Base-by-base conservation (phyloP, 768 basidiomycete species). In the Collybia sordida region DNA sequence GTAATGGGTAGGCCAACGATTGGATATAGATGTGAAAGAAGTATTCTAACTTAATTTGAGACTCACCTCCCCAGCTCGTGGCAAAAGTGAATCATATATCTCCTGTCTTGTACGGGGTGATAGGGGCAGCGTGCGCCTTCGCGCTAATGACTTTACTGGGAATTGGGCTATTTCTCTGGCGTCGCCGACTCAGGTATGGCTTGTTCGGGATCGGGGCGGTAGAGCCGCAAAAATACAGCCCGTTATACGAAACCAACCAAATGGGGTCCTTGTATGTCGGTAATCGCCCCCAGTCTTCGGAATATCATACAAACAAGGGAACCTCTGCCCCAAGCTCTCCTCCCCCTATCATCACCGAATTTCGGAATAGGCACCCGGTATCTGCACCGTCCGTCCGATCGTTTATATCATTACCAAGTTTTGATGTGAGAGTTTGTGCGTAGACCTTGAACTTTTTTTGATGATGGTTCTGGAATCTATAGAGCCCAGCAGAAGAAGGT, bases 91-190 rank as follows among this genome's bases (percentile, higher is more conserved):
- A 39, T 17, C 17, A 11, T n/a, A 48, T 59, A 23, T 51, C 37
- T 15, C 51, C 45, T 6, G 49, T 21, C 2, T 27, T 49, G 15
- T 45, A 51, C 11, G 50, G 55, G 24, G 41, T 45, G 8, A 56
- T 59, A 27, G 58, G 55, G 5, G 55, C 55, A 9, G 36, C 53
- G 6, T 56, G 51, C 14, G 43, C 52, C 17, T 40, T 56, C 17
- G 36, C 18, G 1, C 6, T 56, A 40, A 39, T 19, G 21, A 36
- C 54, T 23, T 18, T 48, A 17, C 22, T 53, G 22, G 50, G 36
- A 14, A 23, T 6, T 18, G 36, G 53, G 18, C 19, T 47, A 6
- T 12, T 53, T 6, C 11, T 47, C n/a, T 49, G 42, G 47, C 49
- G 45, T 6, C 45, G 44, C 37, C 49, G 44, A n/a, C 40, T 22